Percentiles rank a stretch among this genome's conserved stretches.
These are phyloP conservation scores for Aspergillus sergii DNA, from an alignment of 2,329 filamentous ascomycete genomes.

Conservation along the genomic window DNA sequence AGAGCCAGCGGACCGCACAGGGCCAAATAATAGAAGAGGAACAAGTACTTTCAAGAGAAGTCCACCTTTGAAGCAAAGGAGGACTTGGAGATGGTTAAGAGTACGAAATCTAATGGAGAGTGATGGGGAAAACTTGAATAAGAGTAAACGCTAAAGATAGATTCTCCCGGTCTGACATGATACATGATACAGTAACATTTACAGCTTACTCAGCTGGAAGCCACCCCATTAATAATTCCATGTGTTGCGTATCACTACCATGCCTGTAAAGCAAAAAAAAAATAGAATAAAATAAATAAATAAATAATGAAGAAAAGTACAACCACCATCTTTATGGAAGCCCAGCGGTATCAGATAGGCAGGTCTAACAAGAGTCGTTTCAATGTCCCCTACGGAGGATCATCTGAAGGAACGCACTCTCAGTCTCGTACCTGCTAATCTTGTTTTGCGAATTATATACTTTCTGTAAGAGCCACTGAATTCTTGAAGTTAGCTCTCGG, in stretches of 20 bases:
- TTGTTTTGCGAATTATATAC: slow-evolving; percentile 72
- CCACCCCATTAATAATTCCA: no score
- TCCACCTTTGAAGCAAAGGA: background rate
- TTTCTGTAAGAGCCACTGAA: slow-evolving; percentile 74
- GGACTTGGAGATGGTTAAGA: background rate
- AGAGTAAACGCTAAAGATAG: background rate
- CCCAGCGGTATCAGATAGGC: background rate
- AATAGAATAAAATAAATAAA: background rate
- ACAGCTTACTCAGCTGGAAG: slow-evolving; percentile 11
- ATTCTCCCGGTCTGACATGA: background rate
- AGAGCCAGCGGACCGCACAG: background rate
- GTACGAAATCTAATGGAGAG: background rate
- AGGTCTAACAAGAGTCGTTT: slow-evolving; percentile 1
- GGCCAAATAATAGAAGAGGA: background rate
- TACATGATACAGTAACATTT: slow-evolving; percentile 5
- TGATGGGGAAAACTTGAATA: background rate
- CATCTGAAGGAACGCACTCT: slow-evolving; percentile 73
- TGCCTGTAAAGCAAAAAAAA: background rate
- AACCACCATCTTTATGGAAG: background rate
- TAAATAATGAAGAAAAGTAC: background rate
- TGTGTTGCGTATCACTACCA: no score
- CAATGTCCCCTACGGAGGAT: slow-evolving; percentile 60
- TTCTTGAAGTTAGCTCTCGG: slow-evolving; percentile 64
- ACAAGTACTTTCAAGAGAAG: background rate
- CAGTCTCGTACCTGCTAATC: slow-evolving; percentile 71